A percentile compares a stretch with the other conserved stretches of the same genome.
phyloP scores from a whole-genome alignment of 352 stramenopile species.

The Pythium insidiosum region DNA sequence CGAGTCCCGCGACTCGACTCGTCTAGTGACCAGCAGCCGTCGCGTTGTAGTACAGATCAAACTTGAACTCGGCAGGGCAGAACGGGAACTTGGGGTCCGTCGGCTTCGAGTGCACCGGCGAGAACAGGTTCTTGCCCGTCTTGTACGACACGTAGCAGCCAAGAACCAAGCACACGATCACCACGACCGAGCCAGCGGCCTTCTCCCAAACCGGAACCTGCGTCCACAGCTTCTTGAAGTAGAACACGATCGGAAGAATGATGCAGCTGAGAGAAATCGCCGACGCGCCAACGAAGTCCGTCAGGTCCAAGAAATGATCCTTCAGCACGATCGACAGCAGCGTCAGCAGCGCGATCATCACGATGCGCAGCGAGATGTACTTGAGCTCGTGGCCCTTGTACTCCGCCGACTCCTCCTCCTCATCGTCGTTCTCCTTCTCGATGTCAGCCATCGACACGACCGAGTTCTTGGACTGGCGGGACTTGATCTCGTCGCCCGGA shows the following conservation, averaged over 20 bases:
- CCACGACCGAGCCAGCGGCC: conserved; percentile 21
- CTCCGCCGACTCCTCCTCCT: no score
- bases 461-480: no score
- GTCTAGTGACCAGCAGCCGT: no score
- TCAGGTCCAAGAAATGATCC: conserved; percentile 53
- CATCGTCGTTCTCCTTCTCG: no score
- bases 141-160: conserved; percentile 45
- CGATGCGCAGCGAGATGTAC: conserved; percentile 38
- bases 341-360: conserved; percentile 43
- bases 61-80: conserved; percentile 32
- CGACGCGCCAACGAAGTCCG: conserved; percentile 58
- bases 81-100: no score
- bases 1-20: no score
- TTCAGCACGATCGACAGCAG: no score
- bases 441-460: no score
- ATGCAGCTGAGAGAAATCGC: conserved; percentile 52
- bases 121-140: conserved; percentile 44
- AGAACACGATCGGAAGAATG: conserved; percentile 62
- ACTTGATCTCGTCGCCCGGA: conserved; percentile 2
- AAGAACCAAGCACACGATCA: conserved; percentile 30
- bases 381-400: no score
- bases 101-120: conserved; percentile 1
- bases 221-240: conserved; percentile 60
- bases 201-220: conserved; percentile 32
- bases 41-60: conserved; percentile 32